Evolutionary conservation across 2,329 filamentous ascomycete genomes (phyloP).

Genomic region (Penicillium sumatraense): DNA sequence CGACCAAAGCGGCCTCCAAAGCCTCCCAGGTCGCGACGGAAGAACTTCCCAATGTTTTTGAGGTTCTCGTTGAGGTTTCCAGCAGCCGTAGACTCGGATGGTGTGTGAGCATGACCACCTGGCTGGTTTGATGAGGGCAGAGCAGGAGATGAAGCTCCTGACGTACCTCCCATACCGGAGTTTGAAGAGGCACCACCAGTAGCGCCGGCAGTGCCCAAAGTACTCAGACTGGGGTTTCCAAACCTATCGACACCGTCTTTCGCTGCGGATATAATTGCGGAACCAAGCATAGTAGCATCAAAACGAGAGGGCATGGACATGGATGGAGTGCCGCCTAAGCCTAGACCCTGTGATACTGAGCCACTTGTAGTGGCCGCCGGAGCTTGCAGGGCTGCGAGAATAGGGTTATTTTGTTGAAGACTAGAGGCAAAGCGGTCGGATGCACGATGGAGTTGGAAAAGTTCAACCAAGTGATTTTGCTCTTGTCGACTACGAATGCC

Average conservation of each 20-base stretch:
- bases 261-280: constrained; percentile 85
- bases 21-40: constrained; percentile 81
- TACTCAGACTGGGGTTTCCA: constrained; percentile 61
- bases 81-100: constrained; percentile 50
- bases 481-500: constrained; percentile 81
- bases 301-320: constrained; percentile 64
- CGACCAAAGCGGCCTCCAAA: constrained; percentile 73
- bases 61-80: constrained; percentile 88
- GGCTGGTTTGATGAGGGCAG: constrained; percentile 25
- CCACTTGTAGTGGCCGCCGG: constrained; percentile 35
- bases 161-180: constrained; percentile 32
- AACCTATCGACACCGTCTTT: constrained; percentile 81
- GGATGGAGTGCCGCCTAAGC: constrained; percentile 48
- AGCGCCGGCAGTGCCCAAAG: constrained; percentile 38
- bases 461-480: constrained; percentile 79
- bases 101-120: constrained; percentile 23
- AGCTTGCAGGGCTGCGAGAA: constrained; percentile 67
- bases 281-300: constrained; percentile 80
- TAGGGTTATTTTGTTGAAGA: constrained; percentile 70
- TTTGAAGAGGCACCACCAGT: constrained; percentile 30
- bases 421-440: constrained; percentile 66
- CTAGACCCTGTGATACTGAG: constrained; percentile 53
- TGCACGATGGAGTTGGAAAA: constrained; percentile 85
- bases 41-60: constrained; percentile 96
- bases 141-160: constrained; percentile 31